Percentiles rank a stretch among this genome's conserved stretches.
Conservation (phyloP, 208 protist species). For the Crithidia expoeki region DNA sequence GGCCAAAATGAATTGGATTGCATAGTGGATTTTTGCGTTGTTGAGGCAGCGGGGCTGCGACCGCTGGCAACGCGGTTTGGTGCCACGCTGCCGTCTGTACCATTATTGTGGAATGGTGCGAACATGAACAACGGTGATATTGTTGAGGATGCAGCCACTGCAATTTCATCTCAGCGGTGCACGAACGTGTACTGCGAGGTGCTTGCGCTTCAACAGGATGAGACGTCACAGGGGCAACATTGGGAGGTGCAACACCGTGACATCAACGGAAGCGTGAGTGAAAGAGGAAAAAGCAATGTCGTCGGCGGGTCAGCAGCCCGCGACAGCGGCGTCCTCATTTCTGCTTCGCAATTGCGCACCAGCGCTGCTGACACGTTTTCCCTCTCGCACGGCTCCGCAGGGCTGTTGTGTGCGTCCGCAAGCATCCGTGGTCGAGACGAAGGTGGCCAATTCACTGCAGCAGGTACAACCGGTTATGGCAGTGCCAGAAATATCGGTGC, state of each 20-base stretch:
- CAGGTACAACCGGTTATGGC: background rate
- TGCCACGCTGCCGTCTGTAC: constrained; percentile 7
- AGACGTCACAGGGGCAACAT: no score
- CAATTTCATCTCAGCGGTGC: background rate
- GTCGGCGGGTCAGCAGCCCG: no score
- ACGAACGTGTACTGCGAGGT: constrained; percentile 31
- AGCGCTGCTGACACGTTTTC: background rate
- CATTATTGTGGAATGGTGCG: constrained; percentile 11
- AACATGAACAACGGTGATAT: no score
- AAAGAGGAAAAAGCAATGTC: background rate
- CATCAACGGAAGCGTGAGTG: background rate
- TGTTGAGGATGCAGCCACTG: background rate
- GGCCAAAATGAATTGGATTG: background rate
- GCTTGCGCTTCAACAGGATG: constrained; percentile 8
- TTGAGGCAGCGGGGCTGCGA: constrained; percentile 33
- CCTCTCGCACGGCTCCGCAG: constrained; percentile 1
- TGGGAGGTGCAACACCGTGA: background rate
- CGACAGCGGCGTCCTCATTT: background rate
- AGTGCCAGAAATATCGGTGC: background rate
- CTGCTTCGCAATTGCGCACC: background rate
- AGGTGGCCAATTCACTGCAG: background rate
- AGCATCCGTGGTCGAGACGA: background rate
- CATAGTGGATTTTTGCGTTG: constrained; percentile 36
- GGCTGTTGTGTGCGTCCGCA: background rate
- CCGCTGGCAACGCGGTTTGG: constrained; percentile 12